Evolutionary conservation across 2,329 filamentous ascomycete genomes (phyloP), one percentile per base, ranked within the genome.

Genomic region (Pseudogymnoascus sp.): DNA sequence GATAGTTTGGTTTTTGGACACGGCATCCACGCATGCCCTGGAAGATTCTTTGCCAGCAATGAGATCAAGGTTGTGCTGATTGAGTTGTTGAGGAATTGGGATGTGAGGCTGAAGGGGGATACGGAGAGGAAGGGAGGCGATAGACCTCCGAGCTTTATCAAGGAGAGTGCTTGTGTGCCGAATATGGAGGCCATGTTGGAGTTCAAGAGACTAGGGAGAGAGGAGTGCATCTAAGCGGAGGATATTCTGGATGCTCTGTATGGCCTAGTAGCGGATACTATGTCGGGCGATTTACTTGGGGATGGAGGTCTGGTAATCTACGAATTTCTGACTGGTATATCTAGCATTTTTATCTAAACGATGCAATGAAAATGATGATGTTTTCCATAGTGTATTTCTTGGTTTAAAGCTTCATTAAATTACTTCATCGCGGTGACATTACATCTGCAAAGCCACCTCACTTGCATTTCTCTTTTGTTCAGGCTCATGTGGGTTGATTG

Each of bases 61-160:
- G 72, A 76, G 66, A 71, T 77, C 28, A 76, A 77, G 70, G 65
- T 75, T 18, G 37, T 70, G n/a, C 59, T 74, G 20, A 66, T 68
- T 61, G 67, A 71, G 54, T 28, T 75, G 2, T 43, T 75, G 36
- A 62, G 69, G 60, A 70, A 70, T 61, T 75, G 72, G 64, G 73
- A 74, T 57, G 58, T 68, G 36, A 67, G 64, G 36, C 59, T 68
- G 35, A 60, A 96, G 80, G 67, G 90, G 94, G 69, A 97, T 86
- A 74, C 97, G 91, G 47, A 97, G 78, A 3, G 91, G 90, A 59
- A 89, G 78, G 11, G 87, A 84, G 12, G 86, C 82, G 63, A 91
- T 87, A 65, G 86, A 92, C 59, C 82, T 81, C 7, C 96, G 77
- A 66, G 93, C 62, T 18, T 57, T 6, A 57, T 37, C 33, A 37